Conservation (phyloP, 306 rosid species). For the Cyamopsis tetragonoloba region DNA sequence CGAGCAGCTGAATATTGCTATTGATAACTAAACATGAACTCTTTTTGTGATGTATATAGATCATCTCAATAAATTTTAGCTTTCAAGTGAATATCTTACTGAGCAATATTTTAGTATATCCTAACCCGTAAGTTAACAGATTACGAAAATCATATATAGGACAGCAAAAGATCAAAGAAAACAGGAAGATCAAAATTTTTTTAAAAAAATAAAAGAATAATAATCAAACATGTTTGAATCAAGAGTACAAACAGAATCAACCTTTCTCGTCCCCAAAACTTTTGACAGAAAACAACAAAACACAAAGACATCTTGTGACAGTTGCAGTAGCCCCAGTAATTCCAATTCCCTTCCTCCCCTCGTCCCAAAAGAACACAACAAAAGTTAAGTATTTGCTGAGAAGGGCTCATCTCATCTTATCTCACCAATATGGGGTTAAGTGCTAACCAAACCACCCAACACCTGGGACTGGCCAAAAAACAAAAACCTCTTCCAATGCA, state of each 20-base stretch:
- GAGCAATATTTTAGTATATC: too few species aligned
- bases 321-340: not conserved
- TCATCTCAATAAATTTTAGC: too few species aligned
- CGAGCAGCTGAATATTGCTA: too few species aligned
- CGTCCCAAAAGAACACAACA: not conserved
- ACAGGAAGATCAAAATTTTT: not conserved
- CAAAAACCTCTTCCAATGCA: too few species aligned
- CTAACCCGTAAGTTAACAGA: too few species aligned
- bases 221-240: not conserved
- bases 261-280: constrained; percentile 5
- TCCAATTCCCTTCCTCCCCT: not conserved
- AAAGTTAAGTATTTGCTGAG: not conserved
- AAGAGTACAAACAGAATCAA: constrained; percentile 11
- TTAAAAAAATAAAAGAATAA: too few species aligned
- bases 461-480: not conserved
- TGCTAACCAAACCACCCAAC: constrained; percentile 13
- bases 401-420: not conserved
- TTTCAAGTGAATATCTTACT: too few species aligned
- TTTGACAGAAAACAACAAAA: not conserved
- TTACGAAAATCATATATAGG: too few species aligned
- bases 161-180: not conserved
- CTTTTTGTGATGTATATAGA: too few species aligned
- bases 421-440: not conserved
- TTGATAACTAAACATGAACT: too few species aligned
- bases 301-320: not conserved